phyloP scores from a whole-genome alignment of 805 yeast genomes.

The Starmera dryadoides region DNA sequence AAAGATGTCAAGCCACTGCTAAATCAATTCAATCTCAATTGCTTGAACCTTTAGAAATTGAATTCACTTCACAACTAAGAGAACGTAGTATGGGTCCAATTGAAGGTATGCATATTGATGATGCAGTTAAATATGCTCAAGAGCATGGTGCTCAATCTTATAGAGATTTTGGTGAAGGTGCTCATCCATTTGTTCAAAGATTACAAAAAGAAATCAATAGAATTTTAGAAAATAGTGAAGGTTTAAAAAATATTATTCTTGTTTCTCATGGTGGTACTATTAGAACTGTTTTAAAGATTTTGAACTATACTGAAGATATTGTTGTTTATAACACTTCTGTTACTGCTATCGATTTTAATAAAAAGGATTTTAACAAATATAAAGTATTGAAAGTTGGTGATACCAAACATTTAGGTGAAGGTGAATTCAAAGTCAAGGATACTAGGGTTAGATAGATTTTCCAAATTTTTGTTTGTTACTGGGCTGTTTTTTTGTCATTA shows the following conservation, averaged over 20 bases:
- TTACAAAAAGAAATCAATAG: conserved; percentile 38
- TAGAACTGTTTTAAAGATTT: conserved; percentile 46
- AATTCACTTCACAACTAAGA: conserved; percentile 40
- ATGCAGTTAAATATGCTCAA: conserved; percentile 47
- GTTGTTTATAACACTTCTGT: conserved; percentile 76
- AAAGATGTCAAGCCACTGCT: conserved; percentile 56
- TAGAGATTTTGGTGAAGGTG: conserved; percentile 60
- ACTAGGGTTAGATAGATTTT: conserved; percentile 25
- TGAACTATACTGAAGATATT: conserved; percentile 34
- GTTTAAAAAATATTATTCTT: conserved; percentile 43
- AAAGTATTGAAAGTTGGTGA: conserved; percentile 52
- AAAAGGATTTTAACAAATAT: conserved; percentile 28
- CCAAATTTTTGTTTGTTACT: too few species aligned
- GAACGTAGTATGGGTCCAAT: conserved; percentile 76
- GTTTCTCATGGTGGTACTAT: conserved; percentile 84
- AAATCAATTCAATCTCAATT: conserved; percentile 27
- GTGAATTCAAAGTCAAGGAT: conserved; percentile 43
- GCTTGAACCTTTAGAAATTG: conserved; percentile 17
- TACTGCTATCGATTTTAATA: conserved; percentile 53
- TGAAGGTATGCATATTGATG: conserved; percentile 65
- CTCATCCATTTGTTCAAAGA: conserved; percentile 38
- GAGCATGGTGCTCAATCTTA: conserved; percentile 43
- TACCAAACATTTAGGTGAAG: conserved; percentile 58
- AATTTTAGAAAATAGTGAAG: conserved; percentile 29
- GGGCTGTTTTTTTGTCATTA: too few species aligned